These are phyloP conservation scores for Gryganskiella cystojenkinii DNA, from an alignment of 192 early-diverging fungal genomes.

Conservation along the genomic window DNA sequence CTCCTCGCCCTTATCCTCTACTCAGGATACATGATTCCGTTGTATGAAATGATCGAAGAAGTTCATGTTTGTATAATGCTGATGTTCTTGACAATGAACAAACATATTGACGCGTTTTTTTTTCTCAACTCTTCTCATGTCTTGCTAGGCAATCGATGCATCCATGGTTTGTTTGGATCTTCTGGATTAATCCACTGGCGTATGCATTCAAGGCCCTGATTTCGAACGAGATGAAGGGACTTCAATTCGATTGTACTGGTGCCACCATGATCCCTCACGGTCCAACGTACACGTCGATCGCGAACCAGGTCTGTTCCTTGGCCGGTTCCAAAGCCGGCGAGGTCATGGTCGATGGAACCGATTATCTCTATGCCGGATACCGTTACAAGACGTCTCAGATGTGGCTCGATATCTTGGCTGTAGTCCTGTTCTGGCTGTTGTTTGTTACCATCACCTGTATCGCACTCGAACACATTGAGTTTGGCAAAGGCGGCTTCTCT, in stretches of 20 bases:
- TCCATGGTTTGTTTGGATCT: conserved; percentile 71
- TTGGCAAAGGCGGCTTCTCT: conserved; percentile 62
- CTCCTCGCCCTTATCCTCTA: conserved; percentile 66
- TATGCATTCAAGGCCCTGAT: conserved; percentile 70
- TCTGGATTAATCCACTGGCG: conserved; percentile 72
- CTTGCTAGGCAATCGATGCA: conserved; percentile 68
- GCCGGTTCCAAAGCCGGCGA: conserved; percentile 69
- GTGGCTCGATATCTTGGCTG: conserved; percentile 72
- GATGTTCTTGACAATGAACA: no score
- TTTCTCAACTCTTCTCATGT: no score
- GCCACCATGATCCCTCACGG: conserved; percentile 40
- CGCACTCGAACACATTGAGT: conserved; percentile 74
- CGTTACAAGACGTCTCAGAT: conserved; percentile 66
- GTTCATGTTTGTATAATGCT: no score
- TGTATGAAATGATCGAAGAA: no score
- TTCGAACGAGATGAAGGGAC: conserved; percentile 72
- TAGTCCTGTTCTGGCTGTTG: conserved; percentile 59
- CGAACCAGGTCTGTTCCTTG: conserved; percentile 69
- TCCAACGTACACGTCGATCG: conserved; percentile 46
- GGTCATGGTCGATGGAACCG: conserved; percentile 66
- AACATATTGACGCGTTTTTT: no score
- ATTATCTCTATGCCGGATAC: conserved; percentile 67
- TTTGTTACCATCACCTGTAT: conserved; percentile 53
- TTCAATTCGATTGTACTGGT: conserved; percentile 54
- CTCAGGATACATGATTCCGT: conserved; percentile 72